Evolutionary conservation across 179 eudicot species (phyloP), one percentile per base, ranked within the genome.

Genomic region (Beta lomatogona): DNA sequence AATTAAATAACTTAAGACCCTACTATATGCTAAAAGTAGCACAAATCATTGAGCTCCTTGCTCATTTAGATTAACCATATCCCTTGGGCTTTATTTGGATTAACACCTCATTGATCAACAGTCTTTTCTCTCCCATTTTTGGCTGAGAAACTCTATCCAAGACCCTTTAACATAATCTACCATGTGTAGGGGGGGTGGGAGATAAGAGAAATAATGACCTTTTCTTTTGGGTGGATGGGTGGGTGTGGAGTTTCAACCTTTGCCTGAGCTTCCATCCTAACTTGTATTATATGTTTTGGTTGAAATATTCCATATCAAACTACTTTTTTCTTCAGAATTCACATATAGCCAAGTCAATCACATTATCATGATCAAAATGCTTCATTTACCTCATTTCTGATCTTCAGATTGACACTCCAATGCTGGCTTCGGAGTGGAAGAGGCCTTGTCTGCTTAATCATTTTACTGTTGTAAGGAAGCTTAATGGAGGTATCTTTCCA

Each of bases 361-460:
- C 28, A 25, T 25, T 25, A 25, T 25, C 28, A 22, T 77, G 57
- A 55, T 65, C 52, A 63, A 13, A 22, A 25, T 66, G 76, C 25
- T 73, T 48, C 53, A 71, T 44, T 78, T 4, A 60, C 41, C 73
- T n/a, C 55, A 8, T 65, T n/a, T 64, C 4, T 61, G 18, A 55
- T 25, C 28, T 85, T 72, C 91, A 96, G 99, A 93, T 96, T 86
- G 99, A 96, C 81, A 85, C 87, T 60, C 99, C 99, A 22, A 91
- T 92, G 93, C 74, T 88, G 82, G 82, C 89, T 64, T 89, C 97
- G 9, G 99, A 94, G 77, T 96, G 98, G 97, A 93, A 89, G 69
- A 88, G 86, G 75, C 92, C 90, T 18, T 93, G 91, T 61, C 86
- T 91, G 85, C 95, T 96, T 69, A 90, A 92, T 82, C 96, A 91